Evolutionary conservation across 2,329 filamentous ascomycete species (phyloP).

Genomic region (Claviceps sp.): DNA sequence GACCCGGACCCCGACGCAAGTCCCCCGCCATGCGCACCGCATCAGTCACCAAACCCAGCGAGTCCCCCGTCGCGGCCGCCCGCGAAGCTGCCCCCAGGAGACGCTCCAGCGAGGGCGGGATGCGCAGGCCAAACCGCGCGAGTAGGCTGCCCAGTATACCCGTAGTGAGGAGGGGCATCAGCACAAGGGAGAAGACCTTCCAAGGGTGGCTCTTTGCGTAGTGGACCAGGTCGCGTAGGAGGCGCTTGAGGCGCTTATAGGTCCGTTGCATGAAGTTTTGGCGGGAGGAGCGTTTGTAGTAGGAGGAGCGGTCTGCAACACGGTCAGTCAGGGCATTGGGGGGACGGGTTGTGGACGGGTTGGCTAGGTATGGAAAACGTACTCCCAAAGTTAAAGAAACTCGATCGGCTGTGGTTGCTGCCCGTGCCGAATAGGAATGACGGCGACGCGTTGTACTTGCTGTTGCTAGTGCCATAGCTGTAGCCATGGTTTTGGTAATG

Average conservation of each 20-base stretch:
- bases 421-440: conserved; percentile 35
- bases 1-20: conserved; percentile 5
- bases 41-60: conserved; percentile 38
- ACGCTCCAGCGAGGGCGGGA: conserved; percentile 52
- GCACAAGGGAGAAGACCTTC: conserved; percentile 75
- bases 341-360: too few relatives aligned
- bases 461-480: conserved; percentile 14
- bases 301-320: conserved; percentile 38
- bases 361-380: neutral
- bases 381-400: conserved; percentile 30
- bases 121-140: conserved; percentile 61
- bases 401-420: conserved; percentile 26
- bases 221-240: conserved; percentile 67
- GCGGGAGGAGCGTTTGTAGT: conserved; percentile 73
- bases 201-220: conserved; percentile 75
- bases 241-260: conserved; percentile 61
- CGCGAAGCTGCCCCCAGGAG: conserved; percentile 41
- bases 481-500: neutral
- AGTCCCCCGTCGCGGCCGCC: conserved; percentile 33
- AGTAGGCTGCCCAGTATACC: conserved; percentile 70
- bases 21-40: conserved; percentile 39
- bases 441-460: conserved; percentile 27
- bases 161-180: conserved; percentile 77
- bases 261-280: conserved; percentile 63
- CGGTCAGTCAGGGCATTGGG: neutral